Percentiles rank a stretch among this genome's conserved stretches.
These are phyloP conservation scores for Parathielavia appendiculata DNA, from an alignment of 495 filamentous ascomycete genomes.

Conservation along the genomic window DNA sequence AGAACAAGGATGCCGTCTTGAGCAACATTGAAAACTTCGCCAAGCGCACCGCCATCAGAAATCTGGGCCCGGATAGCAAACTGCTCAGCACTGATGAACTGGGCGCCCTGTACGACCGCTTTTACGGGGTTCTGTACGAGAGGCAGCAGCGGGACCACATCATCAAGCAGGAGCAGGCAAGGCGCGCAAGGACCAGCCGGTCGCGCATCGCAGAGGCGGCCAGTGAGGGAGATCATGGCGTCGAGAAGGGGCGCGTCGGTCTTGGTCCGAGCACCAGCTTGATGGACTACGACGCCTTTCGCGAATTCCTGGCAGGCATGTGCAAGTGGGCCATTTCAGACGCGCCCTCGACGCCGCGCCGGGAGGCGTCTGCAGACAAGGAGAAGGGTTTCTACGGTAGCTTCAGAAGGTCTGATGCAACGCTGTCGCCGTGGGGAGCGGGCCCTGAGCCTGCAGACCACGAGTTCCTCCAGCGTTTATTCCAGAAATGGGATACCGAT, in stretches of 20 bases:
- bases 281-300: constrained; percentile 95
- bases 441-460: constrained; percentile 85
- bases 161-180: constrained; percentile 67
- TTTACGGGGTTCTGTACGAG: constrained; percentile 86
- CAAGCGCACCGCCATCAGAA: constrained; percentile 91
- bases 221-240: constrained; percentile 35
- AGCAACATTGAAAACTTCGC: constrained; percentile 95
- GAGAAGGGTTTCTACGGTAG: constrained; percentile 49
- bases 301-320: constrained; percentile 85
- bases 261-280: constrained; percentile 79
- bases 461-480: constrained; percentile 88
- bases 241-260: constrained; percentile 79
- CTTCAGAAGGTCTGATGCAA: constrained; percentile 42
- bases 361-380: constrained; percentile 49
- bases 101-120: constrained; percentile 83
- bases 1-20: constrained; percentile 87
- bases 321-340: constrained; percentile 89
- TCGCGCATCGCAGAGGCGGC: constrained; percentile 48
- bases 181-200: constrained; percentile 54
- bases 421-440: constrained; percentile 65
- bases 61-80: constrained; percentile 93
- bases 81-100: constrained; percentile 78
- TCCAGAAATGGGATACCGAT: constrained; percentile 79
- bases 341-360: constrained; percentile 52
- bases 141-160: constrained; percentile 75